phyloP scores from a whole-genome alignment of 2,329 filamentous ascomycete genomes.

The Fusarium floridanum region DNA sequence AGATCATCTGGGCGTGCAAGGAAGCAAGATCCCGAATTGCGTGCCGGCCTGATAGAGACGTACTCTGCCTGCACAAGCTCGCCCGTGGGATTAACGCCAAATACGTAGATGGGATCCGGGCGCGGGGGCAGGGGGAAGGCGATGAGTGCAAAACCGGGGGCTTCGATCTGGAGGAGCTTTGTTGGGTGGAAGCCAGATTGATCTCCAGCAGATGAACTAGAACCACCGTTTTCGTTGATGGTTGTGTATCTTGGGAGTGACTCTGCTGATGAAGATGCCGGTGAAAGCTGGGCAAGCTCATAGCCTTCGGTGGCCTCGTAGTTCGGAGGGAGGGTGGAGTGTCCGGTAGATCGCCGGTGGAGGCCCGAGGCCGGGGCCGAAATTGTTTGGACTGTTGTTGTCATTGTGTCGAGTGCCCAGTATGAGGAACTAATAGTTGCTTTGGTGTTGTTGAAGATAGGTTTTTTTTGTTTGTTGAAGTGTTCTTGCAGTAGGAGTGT shows the following conservation, averaged over 20 bases:
- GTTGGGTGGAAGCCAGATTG: conserved; percentile 56
- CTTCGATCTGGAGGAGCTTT: conserved; percentile 62
- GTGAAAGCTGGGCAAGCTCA: conserved; percentile 45
- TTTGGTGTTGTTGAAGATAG: not conserved
- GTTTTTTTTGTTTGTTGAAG: not conserved
- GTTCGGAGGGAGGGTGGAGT: conserved; percentile 47
- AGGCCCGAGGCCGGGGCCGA: conserved; percentile 1
- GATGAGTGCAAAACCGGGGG: conserved; percentile 58
- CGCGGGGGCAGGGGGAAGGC: conserved; percentile 56
- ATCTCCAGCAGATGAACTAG: conserved; percentile 22
- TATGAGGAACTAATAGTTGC: not conserved
- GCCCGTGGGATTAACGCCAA: conserved; percentile 55
- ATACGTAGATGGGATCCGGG: conserved; percentile 58
- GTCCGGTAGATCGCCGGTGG: conserved; percentile 21
- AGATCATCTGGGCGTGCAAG: conserved; percentile 59
- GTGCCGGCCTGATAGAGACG: conserved; percentile 62
- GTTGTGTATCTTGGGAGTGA: conserved; percentile 48
- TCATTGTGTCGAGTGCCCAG: conserved; percentile 15
- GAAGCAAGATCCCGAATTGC: conserved; percentile 62
- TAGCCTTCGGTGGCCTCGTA: conserved; percentile 40
- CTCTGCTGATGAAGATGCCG: conserved; percentile 43
- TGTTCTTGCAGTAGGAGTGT: not conserved
- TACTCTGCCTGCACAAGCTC: conserved; percentile 60
- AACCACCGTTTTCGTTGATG: conserved; percentile 4
- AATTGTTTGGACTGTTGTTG: conserved; percentile 10